These are phyloP conservation scores for Dictyostelium capitatum DNA, from an alignment of 78 protist genomes.

Conservation along the genomic window DNA sequence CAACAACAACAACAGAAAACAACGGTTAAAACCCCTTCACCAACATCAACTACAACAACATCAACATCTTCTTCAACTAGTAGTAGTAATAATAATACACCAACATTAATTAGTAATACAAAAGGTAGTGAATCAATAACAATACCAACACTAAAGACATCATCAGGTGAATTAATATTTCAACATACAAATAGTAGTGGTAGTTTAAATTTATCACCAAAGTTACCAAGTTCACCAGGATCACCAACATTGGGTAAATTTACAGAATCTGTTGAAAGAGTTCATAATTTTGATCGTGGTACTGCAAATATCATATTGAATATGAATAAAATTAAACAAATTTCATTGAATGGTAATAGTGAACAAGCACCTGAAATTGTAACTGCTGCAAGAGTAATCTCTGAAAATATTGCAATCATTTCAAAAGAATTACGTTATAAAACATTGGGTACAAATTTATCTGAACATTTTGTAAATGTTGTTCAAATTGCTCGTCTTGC, in stretches of 20 bases:
- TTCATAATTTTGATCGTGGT: conserved; percentile 11
- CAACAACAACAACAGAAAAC: neutral
- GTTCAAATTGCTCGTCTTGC: conserved; percentile 23
- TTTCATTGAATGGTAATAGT: conserved; percentile 43
- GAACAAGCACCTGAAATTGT: conserved; percentile 17
- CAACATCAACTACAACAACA: conserved; percentile 1
- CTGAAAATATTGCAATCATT: conserved; percentile 35
- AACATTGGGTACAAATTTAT: conserved; percentile 2
- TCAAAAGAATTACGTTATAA: conserved; percentile 14
- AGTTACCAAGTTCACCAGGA: neutral
- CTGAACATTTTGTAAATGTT: conserved; percentile 19
- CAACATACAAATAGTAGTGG: neutral
- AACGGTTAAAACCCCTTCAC: neutral
- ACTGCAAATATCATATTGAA: conserved; percentile 25
- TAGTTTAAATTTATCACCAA: conserved; percentile 3
- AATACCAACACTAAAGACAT: neutral
- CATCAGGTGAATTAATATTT: neutral
- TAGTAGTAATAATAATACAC: neutral
- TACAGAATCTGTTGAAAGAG: conserved; percentile 10
- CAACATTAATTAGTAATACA: neutral
- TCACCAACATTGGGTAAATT: neutral
- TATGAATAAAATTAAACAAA: conserved; percentile 36
- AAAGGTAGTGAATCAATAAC: neutral
- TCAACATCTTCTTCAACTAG: neutral
- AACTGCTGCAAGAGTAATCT: conserved; percentile 47